Conservation (phyloP, 2,329 filamentous ascomycete genomes). For the Pseudogymnoascus sp. region DNA sequence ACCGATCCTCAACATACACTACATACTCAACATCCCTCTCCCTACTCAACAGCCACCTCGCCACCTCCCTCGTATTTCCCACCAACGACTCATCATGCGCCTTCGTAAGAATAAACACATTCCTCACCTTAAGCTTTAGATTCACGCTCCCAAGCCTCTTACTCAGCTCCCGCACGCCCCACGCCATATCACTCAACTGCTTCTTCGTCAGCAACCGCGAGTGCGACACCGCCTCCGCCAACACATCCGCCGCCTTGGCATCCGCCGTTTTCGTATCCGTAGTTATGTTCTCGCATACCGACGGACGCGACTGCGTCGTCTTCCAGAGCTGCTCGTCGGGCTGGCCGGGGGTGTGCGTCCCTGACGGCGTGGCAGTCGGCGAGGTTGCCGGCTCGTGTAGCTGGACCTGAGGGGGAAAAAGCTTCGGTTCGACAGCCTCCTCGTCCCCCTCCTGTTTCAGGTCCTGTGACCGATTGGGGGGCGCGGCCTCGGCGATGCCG, state of each 20-base stretch:
- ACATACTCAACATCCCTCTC: slow-evolving; percentile 61
- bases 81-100: slow-evolving; percentile 79
- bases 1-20: slow-evolving; percentile 73
- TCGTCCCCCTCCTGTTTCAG: background rate
- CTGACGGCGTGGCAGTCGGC: background rate
- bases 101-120: slow-evolving; percentile 84
- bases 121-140: slow-evolving; percentile 71
- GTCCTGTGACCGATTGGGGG: background rate
- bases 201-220: slow-evolving; percentile 85
- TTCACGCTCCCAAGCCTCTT: slow-evolving; percentile 77
- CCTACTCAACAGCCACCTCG: slow-evolving; percentile 70
- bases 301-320: slow-evolving; percentile 14
- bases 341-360: slow-evolving; percentile 35
- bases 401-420: background rate
- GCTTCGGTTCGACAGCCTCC: slow-evolving; percentile 14
- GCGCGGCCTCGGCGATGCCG: slow-evolving; percentile 15
- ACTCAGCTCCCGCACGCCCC: slow-evolving; percentile 85
- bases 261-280: slow-evolving; percentile 3
- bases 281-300: background rate
- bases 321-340: slow-evolving; percentile 49
- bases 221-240: slow-evolving; percentile 26
- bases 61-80: slow-evolving; percentile 64
- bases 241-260: background rate
- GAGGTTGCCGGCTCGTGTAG: background rate
- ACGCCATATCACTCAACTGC: slow-evolving; percentile 93